Evolutionary conservation across 805 yeast species (phyloP).

Genomic region (Nakazawaea populi): DNA sequence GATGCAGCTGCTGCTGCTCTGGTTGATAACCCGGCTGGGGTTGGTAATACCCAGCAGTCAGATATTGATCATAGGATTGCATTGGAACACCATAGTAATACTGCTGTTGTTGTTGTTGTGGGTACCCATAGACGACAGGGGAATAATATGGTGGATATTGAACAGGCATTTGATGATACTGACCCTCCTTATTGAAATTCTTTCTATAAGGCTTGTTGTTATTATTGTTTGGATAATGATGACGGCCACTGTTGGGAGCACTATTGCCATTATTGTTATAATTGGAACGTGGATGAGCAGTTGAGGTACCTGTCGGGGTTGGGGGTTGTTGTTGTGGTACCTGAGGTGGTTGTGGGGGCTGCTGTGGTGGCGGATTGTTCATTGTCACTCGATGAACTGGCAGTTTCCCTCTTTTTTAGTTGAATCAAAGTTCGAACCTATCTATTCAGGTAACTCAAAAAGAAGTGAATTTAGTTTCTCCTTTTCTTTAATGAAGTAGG

Average conservation of each 20-base stretch:
- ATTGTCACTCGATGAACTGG: not conserved
- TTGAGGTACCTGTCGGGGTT: slow-evolving; percentile 1
- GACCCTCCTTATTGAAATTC: slow-evolving; percentile 6
- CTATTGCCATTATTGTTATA: not conserved
- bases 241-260: not conserved
- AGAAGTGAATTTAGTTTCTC: not conserved
- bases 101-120: slow-evolving; percentile 4
- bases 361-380: slow-evolving; percentile 3
- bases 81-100: slow-evolving; percentile 4
- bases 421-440: not conserved
- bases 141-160: not conserved
- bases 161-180: slow-evolving; percentile 7
- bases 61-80: slow-evolving; percentile 4
- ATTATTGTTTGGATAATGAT: not conserved
- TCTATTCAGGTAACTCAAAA: not conserved
- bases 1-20: not conserved
- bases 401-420: not conserved
- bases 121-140: slow-evolving; percentile 1
- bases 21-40: not conserved
- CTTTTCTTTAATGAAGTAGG: not conserved
- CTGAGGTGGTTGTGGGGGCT: slow-evolving; percentile 7
- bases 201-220: slow-evolving; percentile 11
- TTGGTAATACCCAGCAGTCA: not conserved
- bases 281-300: slow-evolving; percentile 5
- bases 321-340: slow-evolving; percentile 1